Evolutionary conservation across 2,329 filamentous ascomycete genomes (phyloP).

Genomic region (Cladobotryum mycophilum): DNA sequence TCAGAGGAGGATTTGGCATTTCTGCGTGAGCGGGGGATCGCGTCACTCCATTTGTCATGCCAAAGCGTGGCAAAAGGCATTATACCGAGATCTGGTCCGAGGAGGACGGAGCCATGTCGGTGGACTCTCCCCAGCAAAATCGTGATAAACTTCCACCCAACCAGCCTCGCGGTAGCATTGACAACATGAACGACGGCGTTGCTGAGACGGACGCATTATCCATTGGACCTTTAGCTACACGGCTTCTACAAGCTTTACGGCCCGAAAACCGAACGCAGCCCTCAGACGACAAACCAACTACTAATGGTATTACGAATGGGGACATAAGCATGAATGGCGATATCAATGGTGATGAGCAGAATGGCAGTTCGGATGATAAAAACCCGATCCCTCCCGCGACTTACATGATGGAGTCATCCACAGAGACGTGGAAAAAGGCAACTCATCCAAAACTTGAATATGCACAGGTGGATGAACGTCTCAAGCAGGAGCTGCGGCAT

Average conservation of each 20-base stretch:
- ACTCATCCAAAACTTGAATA: constrained; percentile 75
- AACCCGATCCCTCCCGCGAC: constrained; percentile 59
- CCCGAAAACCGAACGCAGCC: constrained; percentile 59
- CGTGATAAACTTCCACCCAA: constrained; percentile 68
- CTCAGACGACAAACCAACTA: constrained; percentile 51
- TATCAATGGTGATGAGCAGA: constrained; percentile 29
- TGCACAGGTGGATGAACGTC: constrained; percentile 77
- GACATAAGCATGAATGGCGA: constrained; percentile 52
- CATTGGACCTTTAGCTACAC: constrained; percentile 75
- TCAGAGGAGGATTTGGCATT: constrained; percentile 94
- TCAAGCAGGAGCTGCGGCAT: constrained; percentile 84
- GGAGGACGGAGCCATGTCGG: constrained; percentile 74
- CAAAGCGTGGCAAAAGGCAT: constrained; percentile 73
- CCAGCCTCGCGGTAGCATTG: constrained; percentile 76
- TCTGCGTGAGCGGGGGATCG: constrained; percentile 86
- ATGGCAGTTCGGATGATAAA: constrained; percentile 32
- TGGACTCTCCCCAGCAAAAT: constrained; percentile 58
- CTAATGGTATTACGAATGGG: constrained; percentile 46
- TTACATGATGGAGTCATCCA: constrained; percentile 69
- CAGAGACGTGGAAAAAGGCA: constrained; percentile 73
- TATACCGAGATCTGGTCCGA: constrained; percentile 92
- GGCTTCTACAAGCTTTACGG: constrained; percentile 73
- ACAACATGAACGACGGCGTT: constrained; percentile 80
- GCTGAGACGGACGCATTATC: constrained; percentile 86
- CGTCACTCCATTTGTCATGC: constrained; percentile 75